Evolutionary conservation across 352 stramenopile genomes (phyloP).

Genomic region (Phytopythium helicoides): DNA sequence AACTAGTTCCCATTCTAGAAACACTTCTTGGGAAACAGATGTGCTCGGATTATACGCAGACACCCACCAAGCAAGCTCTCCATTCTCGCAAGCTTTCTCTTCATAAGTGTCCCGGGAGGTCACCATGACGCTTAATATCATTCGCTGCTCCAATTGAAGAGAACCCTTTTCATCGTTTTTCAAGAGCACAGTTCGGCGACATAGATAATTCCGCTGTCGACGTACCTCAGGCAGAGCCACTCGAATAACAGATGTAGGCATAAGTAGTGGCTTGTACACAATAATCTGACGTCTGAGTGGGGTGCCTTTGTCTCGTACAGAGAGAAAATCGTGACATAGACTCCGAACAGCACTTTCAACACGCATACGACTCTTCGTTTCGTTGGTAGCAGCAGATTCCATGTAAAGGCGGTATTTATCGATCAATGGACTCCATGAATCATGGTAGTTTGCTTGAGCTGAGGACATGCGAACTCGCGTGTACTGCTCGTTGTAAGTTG

Average conservation of each 20-base stretch:
- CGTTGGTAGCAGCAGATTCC: conserved; percentile 22
- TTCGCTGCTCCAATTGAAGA: conserved; percentile 13
- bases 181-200: conserved; percentile 32
- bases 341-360: conserved; percentile 31
- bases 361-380: conserved; percentile 18
- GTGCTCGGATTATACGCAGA: conserved; percentile 52
- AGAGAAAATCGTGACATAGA: conserved; percentile 37
- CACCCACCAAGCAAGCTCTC: conserved; percentile 34
- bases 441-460: conserved; percentile 35
- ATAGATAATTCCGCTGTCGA: conserved; percentile 37
- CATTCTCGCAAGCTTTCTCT: neutral
- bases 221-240: conserved; percentile 48
- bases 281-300: conserved; percentile 53
- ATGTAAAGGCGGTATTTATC: conserved; percentile 17
- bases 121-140: conserved; percentile 41
- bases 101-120: neutral
- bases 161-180: conserved; percentile 16
- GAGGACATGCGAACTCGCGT: conserved; percentile 21
- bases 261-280: conserved; percentile 34
- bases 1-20: conserved; percentile 69
- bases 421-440: conserved; percentile 27
- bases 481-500: conserved; percentile 56
- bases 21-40: conserved; percentile 42
- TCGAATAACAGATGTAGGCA: conserved; percentile 16
- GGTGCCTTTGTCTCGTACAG: conserved; percentile 37